phyloP scores from a whole-genome alignment of 441 rosid genomes.

The Macaranga tanarius region DNA sequence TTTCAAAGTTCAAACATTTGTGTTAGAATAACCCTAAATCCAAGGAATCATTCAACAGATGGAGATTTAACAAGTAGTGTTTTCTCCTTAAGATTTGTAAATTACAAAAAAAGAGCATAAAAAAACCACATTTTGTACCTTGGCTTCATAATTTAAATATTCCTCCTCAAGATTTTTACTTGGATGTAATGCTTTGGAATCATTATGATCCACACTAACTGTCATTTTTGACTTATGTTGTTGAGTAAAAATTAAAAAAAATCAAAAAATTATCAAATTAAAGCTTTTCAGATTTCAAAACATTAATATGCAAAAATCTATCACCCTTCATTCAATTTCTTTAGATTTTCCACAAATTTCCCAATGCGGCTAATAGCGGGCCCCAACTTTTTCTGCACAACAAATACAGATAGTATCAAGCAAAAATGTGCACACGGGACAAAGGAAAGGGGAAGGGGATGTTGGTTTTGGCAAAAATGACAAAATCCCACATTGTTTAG shows the following conservation, averaged over 20 bases:
- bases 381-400: slow-evolving; percentile 74
- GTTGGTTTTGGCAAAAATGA: too few relatives aligned
- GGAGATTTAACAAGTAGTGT: not conserved
- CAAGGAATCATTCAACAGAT: not conserved
- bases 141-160: slow-evolving; percentile 84
- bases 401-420: slow-evolving; percentile 11
- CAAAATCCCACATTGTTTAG: too few relatives aligned
- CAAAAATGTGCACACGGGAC: not conserved
- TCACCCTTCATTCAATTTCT: slow-evolving; percentile 74
- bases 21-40: not conserved
- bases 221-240: slow-evolving; percentile 53
- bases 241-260: slow-evolving; percentile 20
- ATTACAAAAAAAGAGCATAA: not conserved
- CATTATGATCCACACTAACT: slow-evolving; percentile 47
- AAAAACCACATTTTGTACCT: slow-evolving; percentile 43
- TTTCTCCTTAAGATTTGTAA: not conserved
- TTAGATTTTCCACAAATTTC: slow-evolving; percentile 86
- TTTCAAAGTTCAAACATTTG: not conserved
- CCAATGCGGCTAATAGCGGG: slow-evolving; percentile 69
- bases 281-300: slow-evolving; percentile 10
- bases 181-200: slow-evolving; percentile 53
- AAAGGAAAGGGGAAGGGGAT: not conserved
- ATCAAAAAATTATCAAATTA: slow-evolving; percentile 17
- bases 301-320: slow-evolving; percentile 11
- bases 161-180: slow-evolving; percentile 91